Evolutionary conservation across 2,329 filamentous ascomycete species (phyloP), one percentile per base, ranked within the genome.

Genomic region (Aureobasidium sp.): DNA sequence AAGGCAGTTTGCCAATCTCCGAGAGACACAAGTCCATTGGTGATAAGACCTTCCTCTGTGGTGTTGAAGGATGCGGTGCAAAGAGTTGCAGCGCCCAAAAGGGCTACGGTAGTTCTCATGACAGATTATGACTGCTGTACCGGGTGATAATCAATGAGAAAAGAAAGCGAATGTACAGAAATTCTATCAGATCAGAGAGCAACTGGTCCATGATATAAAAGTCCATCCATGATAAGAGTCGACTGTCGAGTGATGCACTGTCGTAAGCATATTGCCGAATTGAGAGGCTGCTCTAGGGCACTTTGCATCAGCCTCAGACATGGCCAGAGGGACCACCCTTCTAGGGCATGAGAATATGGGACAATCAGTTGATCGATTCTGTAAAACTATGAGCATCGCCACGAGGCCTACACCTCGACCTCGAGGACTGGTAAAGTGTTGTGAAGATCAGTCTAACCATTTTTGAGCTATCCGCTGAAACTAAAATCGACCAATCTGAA

Each of bases 1-100:
- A 95, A 92, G 45, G 91, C 90, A 7, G 85, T 82, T 61, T 83
- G 80, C 91, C 91, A 96, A 48, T 82, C 77, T 12, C 88, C 89
- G 7, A 83, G 74, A 62, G 49, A 53, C 36, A 53, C 49, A 14
- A 53, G 34, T 41, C 49, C 49, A 36, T 53, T 41, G 49, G 49
- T 53, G 49, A 53, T 41, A 5, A 53, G 36, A 27, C 49, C 49
- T 27, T 53, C 36, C 12, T 53, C 36, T 5, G 49, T 53, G 5
- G 6, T 53, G 22, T 53, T 53, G 22, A 22, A 2, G 12, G 49
- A 39, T 14, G 49, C 49, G 15, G 49, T 15, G 14, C 49, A 53
- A 53, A 53, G 15, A 17, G 49, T 27, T 41, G 49, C 49, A 53
- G 36, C 49, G 36, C 49, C 49, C 14, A 53, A 39, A 5, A 53